Base-by-base conservation (phyloP, 163 green algal genomes). In the Chlamydomonas reinhardtii region DNA sequence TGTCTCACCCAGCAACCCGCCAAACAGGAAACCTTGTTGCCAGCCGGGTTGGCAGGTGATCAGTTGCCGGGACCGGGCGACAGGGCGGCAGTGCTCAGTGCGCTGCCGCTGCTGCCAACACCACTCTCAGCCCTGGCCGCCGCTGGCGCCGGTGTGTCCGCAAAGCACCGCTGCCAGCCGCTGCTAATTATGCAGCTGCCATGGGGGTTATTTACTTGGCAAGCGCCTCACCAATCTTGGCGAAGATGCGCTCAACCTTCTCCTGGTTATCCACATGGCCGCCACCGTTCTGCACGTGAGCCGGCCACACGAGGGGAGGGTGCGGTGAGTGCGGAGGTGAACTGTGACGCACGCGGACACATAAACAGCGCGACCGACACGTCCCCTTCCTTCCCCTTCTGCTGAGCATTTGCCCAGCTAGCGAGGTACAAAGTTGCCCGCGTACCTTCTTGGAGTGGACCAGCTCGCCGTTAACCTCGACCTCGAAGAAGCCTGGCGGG, bases 381-480 rank as follows among this genome's bases (percentile, higher is more conserved):
- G n/a, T n/a, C n/a, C n/a, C n/a, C n/a, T n/a, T n/a, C n/a, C n/a
- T n/a, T n/a, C n/a, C n/a, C n/a, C n/a, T n/a, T n/a, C n/a, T n/a
- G n/a, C n/a, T n/a, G n/a, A n/a, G n/a, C n/a, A n/a, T n/a, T n/a
- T n/a, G n/a, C n/a, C n/a, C n/a, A n/a, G n/a, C n/a, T n/a, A n/a
- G n/a, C n/a, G n/a, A n/a, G n/a, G n/a, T n/a, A n/a, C n/a, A n/a
- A n/a, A n/a, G n/a, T n/a, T n/a, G n/a, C 12, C 48, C 14, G 5
- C 48, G 12, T 14, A 56, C 48, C 48, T 83, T 78, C 73, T 88
- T 88, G 17, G 73, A 83, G 65, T 88, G 83, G 25, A 88, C 83
- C n/a, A 88, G 83, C 65, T 83, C 65, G 29, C 83, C 83, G 32
- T 86, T 86, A 1, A 86, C 70, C 29, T 39, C 17, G 34, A 86